These are phyloP conservation scores for Aspergillus sparsus DNA, from an alignment of 495 filamentous ascomycete species.

Conservation along the genomic window DNA sequence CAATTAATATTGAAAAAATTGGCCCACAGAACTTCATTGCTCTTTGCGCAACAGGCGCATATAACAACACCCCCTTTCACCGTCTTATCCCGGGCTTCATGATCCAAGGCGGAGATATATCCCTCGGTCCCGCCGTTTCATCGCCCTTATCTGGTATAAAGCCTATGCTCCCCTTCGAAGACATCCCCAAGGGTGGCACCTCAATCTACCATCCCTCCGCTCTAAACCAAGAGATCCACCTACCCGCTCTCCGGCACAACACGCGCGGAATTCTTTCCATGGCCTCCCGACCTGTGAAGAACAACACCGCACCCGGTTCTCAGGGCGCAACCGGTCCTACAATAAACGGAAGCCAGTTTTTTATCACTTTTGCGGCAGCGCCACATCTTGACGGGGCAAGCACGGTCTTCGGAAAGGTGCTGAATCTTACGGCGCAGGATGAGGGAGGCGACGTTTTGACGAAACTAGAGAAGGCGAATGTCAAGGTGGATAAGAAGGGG, in stretches of 20 bases:
- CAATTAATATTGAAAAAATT: background rate
- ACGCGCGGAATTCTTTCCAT: constrained; percentile 84
- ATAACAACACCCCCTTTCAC: constrained; percentile 88
- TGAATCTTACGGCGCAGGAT: constrained; percentile 49
- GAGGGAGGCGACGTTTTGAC: constrained; percentile 50
- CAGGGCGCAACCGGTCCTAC: constrained; percentile 56
- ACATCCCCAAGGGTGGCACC: constrained; percentile 71
- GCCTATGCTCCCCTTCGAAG: constrained; percentile 45
- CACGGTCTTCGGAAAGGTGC: constrained; percentile 87
- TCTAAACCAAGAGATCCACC: constrained; percentile 89
- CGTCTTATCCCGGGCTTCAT: constrained; percentile 89
- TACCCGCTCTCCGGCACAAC: constrained; percentile 79
- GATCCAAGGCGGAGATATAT: constrained; percentile 85
- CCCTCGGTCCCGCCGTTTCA: constrained; percentile 55
- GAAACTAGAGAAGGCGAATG: constrained; percentile 74
- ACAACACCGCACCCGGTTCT: constrained; percentile 47
- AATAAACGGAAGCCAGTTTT: constrained; percentile 96
- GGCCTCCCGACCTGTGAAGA: constrained; percentile 79
- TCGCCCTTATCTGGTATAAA: constrained; percentile 32
- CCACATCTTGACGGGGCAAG: constrained; percentile 93
- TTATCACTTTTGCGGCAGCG: constrained; percentile 80
- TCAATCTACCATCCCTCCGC: constrained; percentile 77
- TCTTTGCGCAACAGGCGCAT: constrained; percentile 86
- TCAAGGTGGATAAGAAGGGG: constrained; percentile 86
- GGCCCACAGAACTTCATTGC: constrained; percentile 84